phyloP scores from a whole-genome alignment of 2,329 filamentous ascomycete genomes.

The Setomelanomma holmii region DNA sequence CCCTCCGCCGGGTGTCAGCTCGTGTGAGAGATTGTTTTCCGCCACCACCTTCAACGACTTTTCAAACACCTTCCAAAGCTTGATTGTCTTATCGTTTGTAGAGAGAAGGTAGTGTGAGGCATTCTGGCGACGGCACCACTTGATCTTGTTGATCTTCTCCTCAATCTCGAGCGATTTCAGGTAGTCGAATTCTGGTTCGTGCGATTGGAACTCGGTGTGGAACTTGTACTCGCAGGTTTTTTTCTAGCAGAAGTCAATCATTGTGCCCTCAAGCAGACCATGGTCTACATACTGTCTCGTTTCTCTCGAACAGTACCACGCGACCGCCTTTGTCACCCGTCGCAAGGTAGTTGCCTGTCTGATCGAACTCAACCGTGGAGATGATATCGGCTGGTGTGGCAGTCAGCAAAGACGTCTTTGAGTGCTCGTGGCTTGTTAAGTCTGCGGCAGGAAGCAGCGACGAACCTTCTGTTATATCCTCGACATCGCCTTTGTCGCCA shows the following conservation, averaged over 20 bases:
- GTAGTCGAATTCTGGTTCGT: conserved; percentile 99
- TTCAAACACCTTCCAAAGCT: conserved; percentile 99
- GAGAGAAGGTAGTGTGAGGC: conserved; percentile 97
- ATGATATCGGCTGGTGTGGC: conserved; percentile 77
- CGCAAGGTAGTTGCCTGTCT: conserved; percentile 87
- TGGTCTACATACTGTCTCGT: conserved; percentile 79
- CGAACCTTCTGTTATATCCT: conserved; percentile 95
- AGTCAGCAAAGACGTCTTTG: conserved; percentile 14
- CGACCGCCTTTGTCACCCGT: conserved; percentile 90
- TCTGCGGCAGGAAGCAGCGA: conserved; percentile 1
- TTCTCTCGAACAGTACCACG: conserved; percentile 87
- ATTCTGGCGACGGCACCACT: conserved; percentile 98
- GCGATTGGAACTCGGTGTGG: conserved; percentile 99
- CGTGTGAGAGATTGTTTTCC: conserved; percentile 97
- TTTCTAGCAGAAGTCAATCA: conserved; percentile 68
- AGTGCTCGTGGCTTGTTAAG: not conserved
- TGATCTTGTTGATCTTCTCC: conserved; percentile 99
- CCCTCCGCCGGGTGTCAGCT: conserved; percentile 78
- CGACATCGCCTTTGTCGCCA: conserved; percentile 98
- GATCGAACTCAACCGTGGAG: conserved; percentile 89
- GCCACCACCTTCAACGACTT: conserved; percentile 99
- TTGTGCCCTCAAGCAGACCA: not conserved
- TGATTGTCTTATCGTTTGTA: conserved; percentile 99
- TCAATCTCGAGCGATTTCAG: conserved; percentile 99
- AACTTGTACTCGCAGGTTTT: conserved; percentile 99